Percentiles rank a stretch among this genome's conserved stretches.
phyloP scores from a whole-genome alignment of 129 eudicot genomes.

The Oenanthe sinensis region DNA sequence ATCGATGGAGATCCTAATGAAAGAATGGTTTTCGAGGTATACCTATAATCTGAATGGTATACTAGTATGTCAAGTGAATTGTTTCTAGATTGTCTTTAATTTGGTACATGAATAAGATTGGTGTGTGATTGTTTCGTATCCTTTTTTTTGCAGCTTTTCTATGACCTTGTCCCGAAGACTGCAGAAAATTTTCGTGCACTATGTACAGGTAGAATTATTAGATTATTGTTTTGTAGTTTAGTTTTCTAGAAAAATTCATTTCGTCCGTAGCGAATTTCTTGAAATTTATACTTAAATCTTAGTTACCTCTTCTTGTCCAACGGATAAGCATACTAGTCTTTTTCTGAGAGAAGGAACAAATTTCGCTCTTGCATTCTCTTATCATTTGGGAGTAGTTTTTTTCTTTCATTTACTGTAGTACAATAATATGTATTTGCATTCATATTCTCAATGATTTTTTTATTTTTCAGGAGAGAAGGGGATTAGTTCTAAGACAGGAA shows the following conservation, averaged over 20 bases:
- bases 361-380: background rate
- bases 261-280: background rate
- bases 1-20: constrained; percentile 94
- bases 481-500: constrained; percentile 54
- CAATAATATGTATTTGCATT: background rate
- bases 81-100: background rate
- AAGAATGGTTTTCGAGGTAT: constrained; percentile 90
- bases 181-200: constrained; percentile 91
- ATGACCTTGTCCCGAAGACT: constrained; percentile 81
- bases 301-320: background rate
- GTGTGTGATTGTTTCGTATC: background rate
- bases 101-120: background rate
- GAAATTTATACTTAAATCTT: background rate
- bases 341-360: background rate
- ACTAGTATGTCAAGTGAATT: background rate
- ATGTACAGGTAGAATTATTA: constrained; percentile 61
- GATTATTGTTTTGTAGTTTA: background rate
- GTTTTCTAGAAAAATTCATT: background rate
- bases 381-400: background rate
- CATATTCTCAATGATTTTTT: constrained; percentile 3
- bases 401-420: background rate
- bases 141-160: constrained; percentile 51
- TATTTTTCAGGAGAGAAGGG: constrained; percentile 78
- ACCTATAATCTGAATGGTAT: background rate
- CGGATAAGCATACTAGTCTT: background rate